phyloP scores from a whole-genome alignment of 768 basidiomycete species.

The Cystobasidium tubakii region DNA sequence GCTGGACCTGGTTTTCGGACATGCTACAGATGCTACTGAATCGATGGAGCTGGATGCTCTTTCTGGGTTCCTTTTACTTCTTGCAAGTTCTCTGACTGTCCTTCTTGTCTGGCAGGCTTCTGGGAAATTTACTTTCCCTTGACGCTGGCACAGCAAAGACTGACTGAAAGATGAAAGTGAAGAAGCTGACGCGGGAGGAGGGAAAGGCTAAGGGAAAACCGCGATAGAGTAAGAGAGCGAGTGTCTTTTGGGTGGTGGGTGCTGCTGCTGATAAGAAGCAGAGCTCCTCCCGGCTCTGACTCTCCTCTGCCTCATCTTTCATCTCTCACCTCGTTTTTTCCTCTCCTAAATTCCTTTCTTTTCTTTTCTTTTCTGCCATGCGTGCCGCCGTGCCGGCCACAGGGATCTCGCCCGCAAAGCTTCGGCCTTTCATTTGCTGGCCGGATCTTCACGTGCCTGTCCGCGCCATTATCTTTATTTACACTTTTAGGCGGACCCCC shows the following conservation, averaged over 20 bases:
- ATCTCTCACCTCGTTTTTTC: background rate
- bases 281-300: background rate
- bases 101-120: background rate
- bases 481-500: constrained; percentile 12
- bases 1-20: background rate
- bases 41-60: background rate
- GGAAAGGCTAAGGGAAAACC: constrained; percentile 7
- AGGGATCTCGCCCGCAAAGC: too few species aligned
- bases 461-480: background rate
- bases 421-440: constrained; percentile 1
- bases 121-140: background rate
- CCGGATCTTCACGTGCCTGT: background rate
- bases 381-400: too few species aligned
- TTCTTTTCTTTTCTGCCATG: background rate
- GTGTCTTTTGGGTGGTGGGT: background rate
- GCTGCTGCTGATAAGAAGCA: constrained; percentile 1
- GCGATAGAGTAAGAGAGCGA: background rate
- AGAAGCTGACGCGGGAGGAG: constrained; percentile 6
- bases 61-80: constrained; percentile 4
- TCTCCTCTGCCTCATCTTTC: background rate
- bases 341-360: too few species aligned
- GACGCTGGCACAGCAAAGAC: background rate
- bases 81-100: background rate
- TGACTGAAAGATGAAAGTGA: background rate
- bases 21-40: background rate